Conservation (phyloP, 352 stramenopile species). For the Bremia lactucae region DNA sequence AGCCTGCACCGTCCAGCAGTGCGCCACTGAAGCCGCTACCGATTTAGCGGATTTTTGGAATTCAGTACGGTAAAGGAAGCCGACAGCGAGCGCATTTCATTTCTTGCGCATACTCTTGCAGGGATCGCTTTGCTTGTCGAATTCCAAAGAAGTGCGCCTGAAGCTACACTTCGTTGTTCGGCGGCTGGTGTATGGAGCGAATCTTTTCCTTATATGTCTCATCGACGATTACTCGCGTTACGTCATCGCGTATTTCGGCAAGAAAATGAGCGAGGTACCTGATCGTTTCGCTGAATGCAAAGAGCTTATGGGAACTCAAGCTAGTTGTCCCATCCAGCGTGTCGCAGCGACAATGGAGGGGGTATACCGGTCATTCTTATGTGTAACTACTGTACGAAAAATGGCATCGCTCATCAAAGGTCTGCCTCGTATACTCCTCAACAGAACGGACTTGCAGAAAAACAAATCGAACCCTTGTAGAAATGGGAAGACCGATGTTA, state of each 20-base stretch:
- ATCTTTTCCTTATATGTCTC: no score
- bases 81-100: no score
- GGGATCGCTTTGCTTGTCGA: no score
- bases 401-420: conserved; percentile 8
- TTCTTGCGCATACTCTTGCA: no score
- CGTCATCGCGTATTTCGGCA: conserved; percentile 7
- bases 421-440: conserved; percentile 7
- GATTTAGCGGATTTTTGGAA: no score
- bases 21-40: no score
- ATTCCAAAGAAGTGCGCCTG: no score
- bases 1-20: no score
- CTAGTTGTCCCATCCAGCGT: conserved; percentile 1
- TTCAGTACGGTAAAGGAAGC: no score
- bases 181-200: no score
- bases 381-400: not conserved
- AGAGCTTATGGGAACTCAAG: conserved; percentile 3
- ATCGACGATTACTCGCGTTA: conserved; percentile 11
- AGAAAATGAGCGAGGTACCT: conserved; percentile 3
- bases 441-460: conserved; percentile 11
- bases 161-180: no score
- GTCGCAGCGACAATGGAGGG: conserved; percentile 15
- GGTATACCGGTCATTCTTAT: conserved; percentile 12
- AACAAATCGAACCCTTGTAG: conserved; percentile 6
- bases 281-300: conserved; percentile 6
- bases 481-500: conserved; percentile 8